A percentile compares a stretch with the other conserved stretches of the same genome.
phyloP scores from a whole-genome alignment of 2,329 filamentous ascomycete genomes.

The Leptographium procerum region DNA sequence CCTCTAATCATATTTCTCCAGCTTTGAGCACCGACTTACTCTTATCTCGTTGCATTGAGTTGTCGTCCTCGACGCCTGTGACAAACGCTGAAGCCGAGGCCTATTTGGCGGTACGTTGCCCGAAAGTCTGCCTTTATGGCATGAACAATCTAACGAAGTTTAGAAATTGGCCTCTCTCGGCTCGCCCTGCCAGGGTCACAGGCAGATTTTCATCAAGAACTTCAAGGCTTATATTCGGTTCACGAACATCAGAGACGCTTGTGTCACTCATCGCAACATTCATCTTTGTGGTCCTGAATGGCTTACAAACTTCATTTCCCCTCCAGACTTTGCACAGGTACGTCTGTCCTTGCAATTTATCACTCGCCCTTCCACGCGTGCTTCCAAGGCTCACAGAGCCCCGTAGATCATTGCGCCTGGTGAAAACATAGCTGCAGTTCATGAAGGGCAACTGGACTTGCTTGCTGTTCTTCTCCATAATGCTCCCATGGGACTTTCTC shows the following conservation, averaged over 20 bases:
- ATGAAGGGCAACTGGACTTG: conserved; percentile 45
- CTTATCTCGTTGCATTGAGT: conserved; percentile 32
- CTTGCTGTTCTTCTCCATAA: conserved; percentile 24
- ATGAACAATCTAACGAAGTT: conserved; percentile 12
- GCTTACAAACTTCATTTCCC: conserved; percentile 32
- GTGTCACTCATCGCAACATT: conserved; percentile 35
- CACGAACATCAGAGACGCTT: conserved; percentile 49
- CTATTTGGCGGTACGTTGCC: conserved; percentile 32
- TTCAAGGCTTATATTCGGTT: conserved; percentile 44
- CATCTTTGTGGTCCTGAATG: conserved; percentile 32
- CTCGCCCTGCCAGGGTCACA: conserved; percentile 24
- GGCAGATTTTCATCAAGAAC: conserved; percentile 22
- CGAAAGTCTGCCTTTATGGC: background rate
- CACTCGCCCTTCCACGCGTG: background rate
- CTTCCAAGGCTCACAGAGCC: background rate
- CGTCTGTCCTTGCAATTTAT: background rate
- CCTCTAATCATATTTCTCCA: conserved; percentile 17
- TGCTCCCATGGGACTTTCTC: conserved; percentile 6
- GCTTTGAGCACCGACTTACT: conserved; percentile 34
- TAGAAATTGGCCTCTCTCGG: conserved; percentile 30
- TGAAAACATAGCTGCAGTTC: conserved; percentile 23
- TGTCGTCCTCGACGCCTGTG: conserved; percentile 24
- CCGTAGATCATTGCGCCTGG: conserved; percentile 19
- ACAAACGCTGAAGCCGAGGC: conserved; percentile 26
- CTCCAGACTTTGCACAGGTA: conserved; percentile 32